phyloP scores from a whole-genome alignment of 306 rosid species.

The Erythrophleum fordii region DNA sequence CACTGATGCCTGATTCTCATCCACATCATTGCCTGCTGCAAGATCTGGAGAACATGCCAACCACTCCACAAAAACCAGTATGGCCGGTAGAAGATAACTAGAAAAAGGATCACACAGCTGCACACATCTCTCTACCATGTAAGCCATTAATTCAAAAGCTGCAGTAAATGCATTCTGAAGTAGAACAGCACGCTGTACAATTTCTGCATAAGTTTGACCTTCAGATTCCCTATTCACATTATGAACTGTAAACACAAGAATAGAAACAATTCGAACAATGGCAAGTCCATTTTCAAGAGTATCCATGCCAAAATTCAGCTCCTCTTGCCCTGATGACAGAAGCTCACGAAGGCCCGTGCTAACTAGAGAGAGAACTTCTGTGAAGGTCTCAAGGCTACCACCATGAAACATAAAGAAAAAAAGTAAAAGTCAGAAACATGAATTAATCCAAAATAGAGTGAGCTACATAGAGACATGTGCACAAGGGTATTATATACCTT shows the following conservation, averaged over 20 bases:
- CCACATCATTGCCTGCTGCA: slow-evolving; percentile 67
- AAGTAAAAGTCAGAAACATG: slow-evolving; percentile 9
- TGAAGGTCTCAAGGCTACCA: slow-evolving; percentile 80
- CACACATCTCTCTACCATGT: slow-evolving; percentile 71
- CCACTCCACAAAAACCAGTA: slow-evolving; percentile 89
- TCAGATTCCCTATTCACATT: slow-evolving; percentile 75
- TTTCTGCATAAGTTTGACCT: slow-evolving; percentile 89
- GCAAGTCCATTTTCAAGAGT: slow-evolving; percentile 62
- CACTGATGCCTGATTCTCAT: slow-evolving; percentile 63
- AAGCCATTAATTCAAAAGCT: slow-evolving; percentile 78
- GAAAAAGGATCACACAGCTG: slow-evolving; percentile 72
- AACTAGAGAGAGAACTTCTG: slow-evolving; percentile 73
- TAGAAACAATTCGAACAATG: slow-evolving; percentile 70
- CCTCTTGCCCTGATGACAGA: slow-evolving; percentile 70
- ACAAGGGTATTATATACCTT: slow-evolving; percentile 49
- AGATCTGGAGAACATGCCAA: slow-evolving; percentile 85
- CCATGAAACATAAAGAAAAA: slow-evolving; percentile 13
- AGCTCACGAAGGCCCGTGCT: slow-evolving; percentile 66
- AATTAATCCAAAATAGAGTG: not conserved
- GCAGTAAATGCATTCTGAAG: slow-evolving; percentile 86
- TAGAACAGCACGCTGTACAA: slow-evolving; percentile 88
- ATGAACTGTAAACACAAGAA: slow-evolving; percentile 77
- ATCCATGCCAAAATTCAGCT: slow-evolving; percentile 61
- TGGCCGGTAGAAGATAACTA: slow-evolving; percentile 78
- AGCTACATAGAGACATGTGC: not conserved